Percentiles rank a stretch among this genome's conserved stretches.
phyloP scores from a whole-genome alignment of 495 filamentous ascomycete species.

The Aspergillus kassunensis region DNA sequence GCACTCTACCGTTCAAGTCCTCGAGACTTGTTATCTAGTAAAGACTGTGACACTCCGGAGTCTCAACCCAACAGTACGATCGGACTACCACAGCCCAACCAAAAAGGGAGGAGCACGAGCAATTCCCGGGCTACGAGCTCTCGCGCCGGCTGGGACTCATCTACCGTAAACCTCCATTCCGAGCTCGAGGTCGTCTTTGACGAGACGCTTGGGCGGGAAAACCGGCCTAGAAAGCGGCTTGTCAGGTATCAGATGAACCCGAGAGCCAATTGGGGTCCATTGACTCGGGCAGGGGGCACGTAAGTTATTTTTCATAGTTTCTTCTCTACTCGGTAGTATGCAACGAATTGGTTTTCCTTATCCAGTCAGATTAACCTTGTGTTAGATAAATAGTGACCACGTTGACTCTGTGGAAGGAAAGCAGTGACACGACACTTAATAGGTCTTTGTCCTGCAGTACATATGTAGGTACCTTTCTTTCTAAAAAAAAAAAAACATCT shows the following conservation, averaged over 20 bases:
- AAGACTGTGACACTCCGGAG: conserved; percentile 17
- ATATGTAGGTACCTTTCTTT: no score
- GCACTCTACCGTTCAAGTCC: conserved; percentile 39
- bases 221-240: conserved; percentile 52
- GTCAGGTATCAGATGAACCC: conserved; percentile 88
- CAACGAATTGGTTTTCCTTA: neutral
- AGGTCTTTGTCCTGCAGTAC: no score
- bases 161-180: conserved; percentile 11
- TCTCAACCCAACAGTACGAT: conserved; percentile 1
- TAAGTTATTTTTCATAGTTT: neutral
- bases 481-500: no score
- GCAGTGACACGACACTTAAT: no score
- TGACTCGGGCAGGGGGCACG: conserved; percentile 58
- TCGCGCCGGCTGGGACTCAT: neutral
- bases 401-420: no score
- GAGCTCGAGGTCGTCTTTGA: conserved; percentile 74
- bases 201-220: conserved; percentile 68
- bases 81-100: conserved; percentile 4
- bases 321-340: neutral
- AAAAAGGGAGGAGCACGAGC: conserved; percentile 15
- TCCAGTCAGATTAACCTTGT: no score
- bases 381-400: no score
- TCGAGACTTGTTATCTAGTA: conserved; percentile 9
- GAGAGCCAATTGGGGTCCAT: conserved; percentile 86
- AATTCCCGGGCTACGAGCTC: conserved; percentile 7